phyloP scores from a whole-genome alignment of 495 filamentous ascomycete species.

The Ramalina peruviana region DNA sequence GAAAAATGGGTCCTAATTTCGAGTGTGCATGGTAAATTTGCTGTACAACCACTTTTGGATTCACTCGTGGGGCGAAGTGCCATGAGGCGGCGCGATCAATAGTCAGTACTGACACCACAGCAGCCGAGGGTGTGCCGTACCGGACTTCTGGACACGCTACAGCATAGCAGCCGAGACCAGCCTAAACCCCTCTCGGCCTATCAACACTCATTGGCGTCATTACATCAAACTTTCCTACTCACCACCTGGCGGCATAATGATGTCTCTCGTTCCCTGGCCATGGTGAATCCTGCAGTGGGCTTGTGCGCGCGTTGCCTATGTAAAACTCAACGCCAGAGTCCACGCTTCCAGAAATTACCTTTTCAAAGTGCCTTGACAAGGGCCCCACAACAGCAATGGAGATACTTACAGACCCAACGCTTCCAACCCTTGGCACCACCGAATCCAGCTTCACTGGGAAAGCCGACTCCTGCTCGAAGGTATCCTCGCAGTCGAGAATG shows the following conservation, averaged over 20 bases:
- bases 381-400: background rate
- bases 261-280: background rate
- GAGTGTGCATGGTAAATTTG: no score
- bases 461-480: constrained; percentile 47
- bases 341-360: background rate
- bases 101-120: no score
- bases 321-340: background rate
- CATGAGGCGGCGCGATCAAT: no score
- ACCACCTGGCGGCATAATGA: background rate
- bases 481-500: constrained; percentile 59
- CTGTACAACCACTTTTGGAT: no score
- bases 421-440: constrained; percentile 72
- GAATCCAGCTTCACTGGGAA: constrained; percentile 63
- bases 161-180: no score
- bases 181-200: no score
- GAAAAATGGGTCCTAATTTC: no score
- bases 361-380: background rate
- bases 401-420: constrained; percentile 15
- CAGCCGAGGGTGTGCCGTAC: no score
- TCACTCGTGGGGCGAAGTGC: no score
- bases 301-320: constrained; percentile 6
- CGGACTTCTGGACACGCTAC: no score
- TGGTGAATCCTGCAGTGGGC: constrained; percentile 3
- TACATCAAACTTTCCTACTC: background rate
- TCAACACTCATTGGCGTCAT: background rate